These are phyloP conservation scores for Helichrysum umbraculigerum DNA, from an alignment of 129 eudicot species.

Conservation along the genomic window DNA sequence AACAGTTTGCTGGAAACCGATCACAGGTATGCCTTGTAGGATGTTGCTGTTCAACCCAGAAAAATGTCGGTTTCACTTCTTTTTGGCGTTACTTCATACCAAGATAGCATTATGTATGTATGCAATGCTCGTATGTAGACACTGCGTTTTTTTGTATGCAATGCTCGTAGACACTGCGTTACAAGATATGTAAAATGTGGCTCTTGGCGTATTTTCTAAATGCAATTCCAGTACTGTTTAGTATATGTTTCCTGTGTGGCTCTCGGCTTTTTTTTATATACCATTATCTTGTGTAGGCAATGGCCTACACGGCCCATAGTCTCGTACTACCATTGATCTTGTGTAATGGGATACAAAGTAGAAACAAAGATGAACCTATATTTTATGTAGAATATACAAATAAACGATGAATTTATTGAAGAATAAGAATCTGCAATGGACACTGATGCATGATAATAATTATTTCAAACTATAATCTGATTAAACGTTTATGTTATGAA, in stretches of 20 bases:
- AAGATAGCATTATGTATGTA: neutral
- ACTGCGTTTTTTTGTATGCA: neutral
- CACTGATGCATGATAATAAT: too few species aligned
- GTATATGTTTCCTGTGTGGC: neutral
- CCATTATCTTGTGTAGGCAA: neutral
- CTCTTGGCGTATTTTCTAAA: neutral
- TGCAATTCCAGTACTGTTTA: neutral
- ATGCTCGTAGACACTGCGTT: neutral
- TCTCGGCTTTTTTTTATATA: neutral
- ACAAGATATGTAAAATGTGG: too few species aligned
- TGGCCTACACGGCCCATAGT: too few species aligned
- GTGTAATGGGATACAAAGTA: too few species aligned
- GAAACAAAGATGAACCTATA: neutral
- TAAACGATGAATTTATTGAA: neutral
- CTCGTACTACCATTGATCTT: too few species aligned
- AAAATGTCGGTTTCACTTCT: neutral
- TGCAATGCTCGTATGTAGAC: neutral
- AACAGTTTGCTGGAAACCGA: constrained; percentile 19
- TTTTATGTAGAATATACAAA: neutral
- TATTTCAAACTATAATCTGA: too few species aligned
- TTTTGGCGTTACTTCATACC: neutral
- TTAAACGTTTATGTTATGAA: too few species aligned
- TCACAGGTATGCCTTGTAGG: neutral
- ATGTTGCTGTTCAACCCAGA: neutral
- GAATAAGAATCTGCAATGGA: neutral